Evolutionary conservation across 495 filamentous ascomycete species (phyloP).

Genomic region (Daldinia decipiens): DNA sequence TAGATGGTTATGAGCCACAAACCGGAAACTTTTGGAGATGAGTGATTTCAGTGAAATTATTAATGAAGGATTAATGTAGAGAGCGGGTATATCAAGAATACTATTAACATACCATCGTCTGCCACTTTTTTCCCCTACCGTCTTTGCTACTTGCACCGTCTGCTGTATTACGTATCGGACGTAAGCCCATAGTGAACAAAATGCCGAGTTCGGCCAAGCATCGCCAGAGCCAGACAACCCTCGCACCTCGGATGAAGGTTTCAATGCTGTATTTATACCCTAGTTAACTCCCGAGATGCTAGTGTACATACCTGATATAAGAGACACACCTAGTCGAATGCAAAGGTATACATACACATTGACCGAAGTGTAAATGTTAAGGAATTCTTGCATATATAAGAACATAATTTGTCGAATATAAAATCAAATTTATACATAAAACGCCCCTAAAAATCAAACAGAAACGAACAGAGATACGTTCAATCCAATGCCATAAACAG

Average conservation of each 20-base stretch:
- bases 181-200: too few relatives aligned
- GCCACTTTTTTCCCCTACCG: not conserved
- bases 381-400: not conserved
- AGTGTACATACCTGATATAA: not conserved
- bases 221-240: not conserved
- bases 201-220: not conserved
- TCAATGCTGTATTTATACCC: not conserved
- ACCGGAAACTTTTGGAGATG: not conserved
- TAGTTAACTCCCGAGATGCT: not conserved
- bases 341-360: not conserved
- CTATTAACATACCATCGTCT: not conserved
- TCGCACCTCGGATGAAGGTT: not conserved
- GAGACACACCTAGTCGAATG: not conserved
- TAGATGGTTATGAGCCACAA: conserved; percentile 6
- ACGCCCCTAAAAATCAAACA: not conserved
- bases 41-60: not conserved
- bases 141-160: not conserved
- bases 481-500: conserved; percentile 47
- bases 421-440: not conserved
- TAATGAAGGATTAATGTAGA: not conserved
- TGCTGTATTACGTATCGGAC: not conserved
- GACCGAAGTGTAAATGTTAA: not conserved
- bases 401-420: not conserved
- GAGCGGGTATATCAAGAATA: not conserved
- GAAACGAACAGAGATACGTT: not conserved